phyloP scores from a whole-genome alignment of 2,329 filamentous ascomycete species.

The Ophiobolus disseminans region DNA sequence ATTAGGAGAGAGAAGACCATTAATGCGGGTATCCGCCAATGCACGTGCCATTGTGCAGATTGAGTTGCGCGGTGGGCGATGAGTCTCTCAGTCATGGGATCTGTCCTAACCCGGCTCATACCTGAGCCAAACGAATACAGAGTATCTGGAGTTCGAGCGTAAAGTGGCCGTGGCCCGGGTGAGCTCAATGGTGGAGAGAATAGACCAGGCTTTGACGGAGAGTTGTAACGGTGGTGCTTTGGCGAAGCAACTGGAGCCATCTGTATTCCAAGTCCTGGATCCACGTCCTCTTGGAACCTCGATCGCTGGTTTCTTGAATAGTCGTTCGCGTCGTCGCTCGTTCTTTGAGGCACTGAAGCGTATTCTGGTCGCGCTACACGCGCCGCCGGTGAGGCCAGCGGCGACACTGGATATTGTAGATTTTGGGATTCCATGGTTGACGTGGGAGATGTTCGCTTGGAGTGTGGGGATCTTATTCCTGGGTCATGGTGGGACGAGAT shows the following conservation, averaged over 20 bases:
- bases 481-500: no score
- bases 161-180: conserved; percentile 17
- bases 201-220: conserved; percentile 19
- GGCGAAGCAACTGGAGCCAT: conserved; percentile 32
- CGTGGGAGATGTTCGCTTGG: no score
- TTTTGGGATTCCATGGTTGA: conserved; percentile 12
- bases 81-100: conserved; percentile 39
- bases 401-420: conserved; percentile 16
- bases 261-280: conserved; percentile 35
- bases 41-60: conserved; percentile 38
- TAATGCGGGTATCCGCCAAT: conserved; percentile 47
- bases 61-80: conserved; percentile 42
- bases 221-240: conserved; percentile 24
- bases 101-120: conserved; percentile 31
- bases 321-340: conserved; percentile 23
- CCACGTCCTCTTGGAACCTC: conserved; percentile 24
- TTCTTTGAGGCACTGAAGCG: conserved; percentile 20
- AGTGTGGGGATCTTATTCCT: no score
- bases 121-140: conserved; percentile 28
- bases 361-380: conserved; percentile 22
- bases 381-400: conserved; percentile 26
- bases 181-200: conserved; percentile 25
- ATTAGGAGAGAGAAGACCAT: conserved; percentile 37
- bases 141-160: conserved; percentile 28
- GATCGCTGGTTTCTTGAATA: conserved; percentile 18